These are phyloP conservation scores for Fusarium bulbicola DNA, from an alignment of 2,329 filamentous ascomycete species.

Conservation along the genomic window DNA sequence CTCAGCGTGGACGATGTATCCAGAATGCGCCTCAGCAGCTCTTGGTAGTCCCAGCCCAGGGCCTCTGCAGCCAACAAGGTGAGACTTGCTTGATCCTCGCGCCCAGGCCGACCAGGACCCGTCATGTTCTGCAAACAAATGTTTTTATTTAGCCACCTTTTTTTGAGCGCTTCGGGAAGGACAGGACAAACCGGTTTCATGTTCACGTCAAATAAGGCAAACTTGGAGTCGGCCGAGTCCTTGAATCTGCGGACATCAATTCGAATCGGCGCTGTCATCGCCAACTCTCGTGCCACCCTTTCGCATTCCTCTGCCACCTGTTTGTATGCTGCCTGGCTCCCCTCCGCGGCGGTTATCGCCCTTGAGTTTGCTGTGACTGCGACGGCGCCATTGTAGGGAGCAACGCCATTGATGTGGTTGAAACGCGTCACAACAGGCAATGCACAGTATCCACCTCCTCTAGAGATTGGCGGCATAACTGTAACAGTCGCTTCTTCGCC, in stretches of 20 bases:
- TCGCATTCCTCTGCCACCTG: slow-evolving; percentile 51
- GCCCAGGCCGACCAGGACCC: slow-evolving; percentile 23
- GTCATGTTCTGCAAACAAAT: slow-evolving; percentile 31
- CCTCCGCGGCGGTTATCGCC: slow-evolving; percentile 45
- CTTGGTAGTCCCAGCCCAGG: slow-evolving; percentile 26
- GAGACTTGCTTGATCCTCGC: slow-evolving; percentile 34
- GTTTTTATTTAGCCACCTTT: slow-evolving; percentile 3
- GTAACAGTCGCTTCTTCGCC: slow-evolving; percentile 62
- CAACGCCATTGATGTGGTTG: slow-evolving; percentile 28
- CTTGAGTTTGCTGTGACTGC: slow-evolving; percentile 52
- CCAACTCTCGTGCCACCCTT: slow-evolving; percentile 49
- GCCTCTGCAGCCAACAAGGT: slow-evolving; percentile 24
- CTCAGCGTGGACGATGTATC: slow-evolving; percentile 15
- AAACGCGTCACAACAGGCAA: slow-evolving; percentile 46
- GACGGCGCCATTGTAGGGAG: slow-evolving; percentile 34
- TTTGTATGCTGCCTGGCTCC: slow-evolving; percentile 22
- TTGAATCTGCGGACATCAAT: slow-evolving; percentile 56
- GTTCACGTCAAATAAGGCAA: slow-evolving; percentile 61
- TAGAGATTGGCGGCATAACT: slow-evolving; percentile 56
- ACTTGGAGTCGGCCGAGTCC: slow-evolving; percentile 43
- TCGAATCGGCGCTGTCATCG: slow-evolving; percentile 55
- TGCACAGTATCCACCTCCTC: slow-evolving; percentile 50
- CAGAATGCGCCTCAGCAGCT: slow-evolving; percentile 17
- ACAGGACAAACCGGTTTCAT: slow-evolving; percentile 57
- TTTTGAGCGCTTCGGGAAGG: not conserved